Evolutionary conservation across 345 rosid species (phyloP).

Genomic region (Aethionema arabicum): DNA sequence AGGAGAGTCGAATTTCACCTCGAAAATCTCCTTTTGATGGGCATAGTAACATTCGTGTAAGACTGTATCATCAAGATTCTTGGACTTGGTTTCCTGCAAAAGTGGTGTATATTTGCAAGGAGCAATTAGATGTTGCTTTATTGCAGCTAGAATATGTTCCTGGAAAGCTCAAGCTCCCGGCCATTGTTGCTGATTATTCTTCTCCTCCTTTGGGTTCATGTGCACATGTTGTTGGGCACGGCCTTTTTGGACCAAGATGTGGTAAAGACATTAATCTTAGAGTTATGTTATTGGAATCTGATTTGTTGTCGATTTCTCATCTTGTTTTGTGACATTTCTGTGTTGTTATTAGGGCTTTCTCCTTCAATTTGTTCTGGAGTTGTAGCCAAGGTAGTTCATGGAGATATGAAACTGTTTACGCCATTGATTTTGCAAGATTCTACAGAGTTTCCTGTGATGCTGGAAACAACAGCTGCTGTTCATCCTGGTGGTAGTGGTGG

Average conservation of each 20-base stretch:
- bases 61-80: conserved; percentile 61
- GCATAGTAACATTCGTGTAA: conserved; percentile 57
- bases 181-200: conserved; percentile 47
- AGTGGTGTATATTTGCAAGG: conserved; percentile 68
- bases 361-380: conserved; percentile 88
- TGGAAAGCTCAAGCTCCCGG: conserved; percentile 54
- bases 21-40: conserved; percentile 28
- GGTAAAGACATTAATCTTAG: conserved; percentile 44
- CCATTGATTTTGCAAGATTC: conserved; percentile 36
- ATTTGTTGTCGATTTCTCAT: conserved; percentile 6
- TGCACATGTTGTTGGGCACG: conserved; percentile 82
- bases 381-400: conserved; percentile 75
- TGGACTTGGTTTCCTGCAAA: conserved; percentile 84
- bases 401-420: conserved; percentile 38
- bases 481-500: conserved; percentile 98
- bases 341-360: conserved; percentile 49
- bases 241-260: conserved; percentile 83
- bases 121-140: conserved; percentile 82
- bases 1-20: conserved; percentile 27
- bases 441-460: conserved; percentile 68
- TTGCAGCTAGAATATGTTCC: conserved; percentile 66
- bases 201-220: conserved; percentile 68
- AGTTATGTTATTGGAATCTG: conserved; percentile 17
- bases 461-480: conserved; percentile 95
- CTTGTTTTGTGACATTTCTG: conserved; percentile 18